phyloP scores from a whole-genome alignment of 371 early-diverging fungal species.

The Mucor lusitanicus region DNA sequence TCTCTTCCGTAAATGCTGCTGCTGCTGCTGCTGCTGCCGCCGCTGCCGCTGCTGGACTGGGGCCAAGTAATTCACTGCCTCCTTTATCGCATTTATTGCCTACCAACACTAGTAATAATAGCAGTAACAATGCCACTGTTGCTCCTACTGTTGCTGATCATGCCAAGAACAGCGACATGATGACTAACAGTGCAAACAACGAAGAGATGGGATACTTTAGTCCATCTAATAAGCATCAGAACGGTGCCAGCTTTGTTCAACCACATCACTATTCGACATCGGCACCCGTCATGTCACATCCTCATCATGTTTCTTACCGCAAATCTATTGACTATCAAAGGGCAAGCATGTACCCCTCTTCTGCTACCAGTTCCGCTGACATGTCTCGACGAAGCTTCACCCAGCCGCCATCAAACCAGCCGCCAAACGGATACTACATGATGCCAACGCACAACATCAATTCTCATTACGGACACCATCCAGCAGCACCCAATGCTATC shows the following conservation, averaged over 20 bases:
- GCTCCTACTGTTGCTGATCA: neutral
- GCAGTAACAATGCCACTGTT: neutral
- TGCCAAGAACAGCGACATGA: neutral
- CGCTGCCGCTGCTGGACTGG: slow-evolving; percentile 13
- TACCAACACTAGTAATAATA: slow-evolving; percentile 8
- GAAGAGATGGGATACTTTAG: slow-evolving; percentile 5
- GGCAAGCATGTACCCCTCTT: neutral
- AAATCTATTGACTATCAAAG: slow-evolving; percentile 6
- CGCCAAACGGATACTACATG: neutral
- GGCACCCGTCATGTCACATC: neutral
- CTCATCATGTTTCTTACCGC: slow-evolving; percentile 1
- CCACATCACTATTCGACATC: neutral
- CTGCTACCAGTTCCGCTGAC: neutral
- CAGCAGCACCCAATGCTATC: neutral
- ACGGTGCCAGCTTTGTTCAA: neutral
- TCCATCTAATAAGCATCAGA: slow-evolving; percentile 1
- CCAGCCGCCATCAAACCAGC: neutral
- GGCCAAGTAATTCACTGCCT: slow-evolving; percentile 37
- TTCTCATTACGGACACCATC: neutral
- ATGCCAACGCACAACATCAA: neutral
- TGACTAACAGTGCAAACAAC: neutral
- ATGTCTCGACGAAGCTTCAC: neutral
- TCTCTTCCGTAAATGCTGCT: slow-evolving; percentile 12
- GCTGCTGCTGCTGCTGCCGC: slow-evolving; percentile 34
- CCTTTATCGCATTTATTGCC: slow-evolving; percentile 49